Conservation (phyloP, 1,284 basidiomycete species). For the Tilletia indica region DNA sequence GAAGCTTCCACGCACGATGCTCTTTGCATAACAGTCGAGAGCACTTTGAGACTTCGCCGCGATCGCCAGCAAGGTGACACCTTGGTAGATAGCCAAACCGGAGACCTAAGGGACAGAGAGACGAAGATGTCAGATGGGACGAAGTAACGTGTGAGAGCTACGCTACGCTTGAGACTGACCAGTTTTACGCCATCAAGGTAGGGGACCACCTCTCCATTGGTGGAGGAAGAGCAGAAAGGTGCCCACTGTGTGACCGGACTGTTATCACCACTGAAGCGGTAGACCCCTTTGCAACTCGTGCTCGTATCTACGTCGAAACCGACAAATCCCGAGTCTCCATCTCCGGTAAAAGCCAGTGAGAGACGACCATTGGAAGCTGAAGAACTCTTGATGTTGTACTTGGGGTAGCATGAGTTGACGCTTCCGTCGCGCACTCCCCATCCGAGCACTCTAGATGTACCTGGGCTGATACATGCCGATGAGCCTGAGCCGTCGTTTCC, state of each 20-base stretch:
- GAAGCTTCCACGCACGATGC: not conserved
- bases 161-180: not conserved
- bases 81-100: not conserved
- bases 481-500: not conserved
- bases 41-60: not conserved
- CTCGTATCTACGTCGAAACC: conserved; percentile 4
- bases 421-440: conserved; percentile 7
- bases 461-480: not conserved
- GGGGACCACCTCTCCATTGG: not conserved
- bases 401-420: conserved; percentile 5
- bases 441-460: not conserved
- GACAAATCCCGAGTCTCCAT: conserved; percentile 1
- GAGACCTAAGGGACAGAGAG: not conserved
- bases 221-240: not conserved
- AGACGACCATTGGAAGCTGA: not conserved
- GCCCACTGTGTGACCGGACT: conserved; percentile 4
- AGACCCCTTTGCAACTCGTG: not conserved
- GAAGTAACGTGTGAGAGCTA: not conserved
- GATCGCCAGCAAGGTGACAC: conserved; percentile 4
- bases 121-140: not conserved
- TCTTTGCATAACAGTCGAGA: conserved; percentile 4
- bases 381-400: conserved; percentile 1
- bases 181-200: conserved; percentile 1
- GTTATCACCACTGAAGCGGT: not conserved
- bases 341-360: not conserved